These are phyloP conservation scores for Fraxinus paxiana DNA, from an alignment of 305 asterid genomes.

Conservation along the genomic window DNA sequence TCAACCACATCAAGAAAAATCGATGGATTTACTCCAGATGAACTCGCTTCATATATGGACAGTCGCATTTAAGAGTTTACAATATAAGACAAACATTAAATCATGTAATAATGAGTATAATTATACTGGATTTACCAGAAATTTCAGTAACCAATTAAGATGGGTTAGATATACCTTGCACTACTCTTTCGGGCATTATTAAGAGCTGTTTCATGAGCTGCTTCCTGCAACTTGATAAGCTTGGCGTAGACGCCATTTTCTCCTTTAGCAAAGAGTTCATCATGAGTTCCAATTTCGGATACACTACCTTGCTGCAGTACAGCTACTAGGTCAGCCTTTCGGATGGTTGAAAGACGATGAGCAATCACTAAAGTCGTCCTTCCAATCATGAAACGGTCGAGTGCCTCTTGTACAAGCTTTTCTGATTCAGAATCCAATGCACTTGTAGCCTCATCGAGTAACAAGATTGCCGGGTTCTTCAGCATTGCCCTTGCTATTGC, in stretches of 20 bases:
- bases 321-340: constrained; percentile 95
- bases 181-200: constrained; percentile 89
- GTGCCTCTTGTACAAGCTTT: constrained; percentile 95
- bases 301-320: constrained; percentile 91
- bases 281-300: constrained; percentile 83
- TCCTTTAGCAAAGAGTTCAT: constrained; percentile 81
- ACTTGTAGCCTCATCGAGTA: constrained; percentile 6
- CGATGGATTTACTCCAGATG: background rate
- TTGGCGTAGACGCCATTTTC: constrained; percentile 79
- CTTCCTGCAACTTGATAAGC: constrained; percentile 92
- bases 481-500: constrained; percentile 7
- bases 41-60: background rate
- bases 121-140: background rate
- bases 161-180: constrained; percentile 53
- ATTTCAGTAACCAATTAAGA: background rate
- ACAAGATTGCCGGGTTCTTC: constrained; percentile 6
- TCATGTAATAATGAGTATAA: background rate
- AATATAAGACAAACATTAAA: background rate
- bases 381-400: constrained; percentile 97
- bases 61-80: background rate
- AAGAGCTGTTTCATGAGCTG: constrained; percentile 86
- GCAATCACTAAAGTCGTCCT: constrained; percentile 94
- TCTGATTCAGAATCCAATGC: constrained; percentile 61
- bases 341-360: constrained; percentile 91
- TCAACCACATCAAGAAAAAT: background rate